phyloP scores from a whole-genome alignment of 805 yeast genomes.

The Wickerhamomyces sydowiorum region DNA sequence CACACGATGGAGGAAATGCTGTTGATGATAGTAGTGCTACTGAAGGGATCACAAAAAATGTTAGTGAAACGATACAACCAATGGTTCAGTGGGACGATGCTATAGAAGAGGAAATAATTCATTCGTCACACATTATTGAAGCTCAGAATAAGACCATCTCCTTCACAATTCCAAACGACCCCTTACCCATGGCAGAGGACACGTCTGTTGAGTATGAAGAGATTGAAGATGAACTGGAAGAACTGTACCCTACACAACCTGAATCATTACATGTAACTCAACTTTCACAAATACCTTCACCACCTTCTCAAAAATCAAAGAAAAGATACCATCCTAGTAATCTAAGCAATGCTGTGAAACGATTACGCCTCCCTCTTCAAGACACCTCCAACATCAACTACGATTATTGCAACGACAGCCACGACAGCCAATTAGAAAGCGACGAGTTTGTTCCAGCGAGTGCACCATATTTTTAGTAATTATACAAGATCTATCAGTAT shows the following conservation, averaged over 20 bases:
- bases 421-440: neutral
- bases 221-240: conserved; percentile 21
- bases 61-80: too few species aligned
- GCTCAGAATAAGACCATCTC: neutral
- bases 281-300: conserved; percentile 12
- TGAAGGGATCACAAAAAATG: too few species aligned
- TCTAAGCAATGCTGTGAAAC: neutral
- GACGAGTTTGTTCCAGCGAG: conserved; percentile 4
- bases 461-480: conserved; percentile 1
- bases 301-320: neutral
- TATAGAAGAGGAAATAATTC: too few species aligned
- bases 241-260: conserved; percentile 23
- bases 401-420: neutral
- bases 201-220: conserved; percentile 6
- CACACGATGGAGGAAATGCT: too few species aligned
- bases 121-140: too few species aligned
- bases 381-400: neutral
- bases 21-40: too few species aligned
- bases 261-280: conserved; percentile 14
- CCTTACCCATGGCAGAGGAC: neutral
- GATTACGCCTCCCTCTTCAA: neutral
- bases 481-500: neutral
- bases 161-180: neutral
- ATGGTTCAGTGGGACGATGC: too few species aligned
- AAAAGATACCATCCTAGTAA: neutral